Percentiles rank a stretch among this genome's conserved stretches.
phyloP scores from a whole-genome alignment of 2,329 filamentous ascomycete genomes.

The Raffaelea ambrosiae region DNA sequence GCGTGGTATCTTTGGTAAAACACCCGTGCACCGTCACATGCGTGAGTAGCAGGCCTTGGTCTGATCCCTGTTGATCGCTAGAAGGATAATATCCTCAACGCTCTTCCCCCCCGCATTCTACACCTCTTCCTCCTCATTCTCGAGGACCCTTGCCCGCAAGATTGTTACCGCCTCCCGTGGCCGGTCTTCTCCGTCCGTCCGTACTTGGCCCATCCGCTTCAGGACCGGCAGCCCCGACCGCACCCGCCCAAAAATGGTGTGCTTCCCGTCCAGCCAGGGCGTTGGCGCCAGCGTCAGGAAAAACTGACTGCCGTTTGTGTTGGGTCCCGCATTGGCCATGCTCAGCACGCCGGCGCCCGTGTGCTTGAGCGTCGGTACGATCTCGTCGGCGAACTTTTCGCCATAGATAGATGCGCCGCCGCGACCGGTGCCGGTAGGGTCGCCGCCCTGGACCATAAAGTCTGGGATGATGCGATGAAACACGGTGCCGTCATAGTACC shows the following conservation, averaged over 20 bases:
- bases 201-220: constrained; percentile 79
- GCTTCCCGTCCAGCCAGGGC: constrained; percentile 94
- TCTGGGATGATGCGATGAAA: constrained; percentile 93
- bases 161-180: constrained; percentile 80
- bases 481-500: constrained; percentile 79
- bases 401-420: constrained; percentile 88
- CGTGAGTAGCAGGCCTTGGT: too few relatives aligned
- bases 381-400: constrained; percentile 91
- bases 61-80: too few relatives aligned
- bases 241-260: constrained; percentile 92
- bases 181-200: constrained; percentile 71
- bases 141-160: constrained; percentile 60
- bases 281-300: constrained; percentile 92
- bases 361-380: constrained; percentile 68
- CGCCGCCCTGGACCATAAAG: constrained; percentile 95
- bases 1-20: too few relatives aligned
- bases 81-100: too few relatives aligned
- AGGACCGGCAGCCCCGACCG: constrained; percentile 77
- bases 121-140: constrained; percentile 19
- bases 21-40: too few relatives aligned
- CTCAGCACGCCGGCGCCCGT: constrained; percentile 87
- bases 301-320: constrained; percentile 94
- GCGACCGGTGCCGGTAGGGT: constrained; percentile 87
- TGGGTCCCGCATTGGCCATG: constrained; percentile 91
- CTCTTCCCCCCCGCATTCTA: background rate